Base-by-base conservation (phyloP, 2,329 filamentous ascomycete genomes). In the Penicillium expansum region DNA sequence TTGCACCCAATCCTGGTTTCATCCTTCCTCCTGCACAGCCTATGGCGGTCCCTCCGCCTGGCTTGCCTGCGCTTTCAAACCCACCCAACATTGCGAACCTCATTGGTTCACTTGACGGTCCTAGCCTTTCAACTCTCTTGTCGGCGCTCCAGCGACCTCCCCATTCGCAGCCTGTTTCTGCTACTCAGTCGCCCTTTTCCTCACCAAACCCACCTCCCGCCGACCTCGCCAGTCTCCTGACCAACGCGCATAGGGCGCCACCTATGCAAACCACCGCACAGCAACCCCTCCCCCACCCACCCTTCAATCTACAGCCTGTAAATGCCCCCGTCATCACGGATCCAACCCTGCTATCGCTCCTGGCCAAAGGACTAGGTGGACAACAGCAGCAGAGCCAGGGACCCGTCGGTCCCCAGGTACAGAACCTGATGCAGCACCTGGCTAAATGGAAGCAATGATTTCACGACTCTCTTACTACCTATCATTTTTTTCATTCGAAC, bases 81-180 rank as follows among this genome's bases (percentile, higher is more conserved):
- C 69, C 73, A 52, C 69, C 75, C 48, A 87, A 88, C 58, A 76
- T 91, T 47, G 84, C 84, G 14, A 86, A 79, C 55, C 74, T 91
- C 39, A 85, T 92, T 60, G 82, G 85, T 14, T 84, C 84, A 35
- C 79, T 92, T 29, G 89, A 92, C 63, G 84, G 85, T 35, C 80
- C 82, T 38, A 84, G 86, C 6, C 76, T 93, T n/a, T 89, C 91
- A 67, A 87, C 84, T 53, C 76, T 93, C 5, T 75, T 92, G 6
- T 81, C 84, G 18, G 82, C 84, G 9, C 80, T 91, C 52, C 76
- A 81, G 52, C 70, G 70, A 35, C 73, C 77, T n/a, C 56, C 63
- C 20, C 62, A 56, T 22, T 65, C 64, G 8, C 74, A 76, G 35
- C 69, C 74, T 11, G 58, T 68, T 33, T 71, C 71, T 27, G 62